These are phyloP conservation scores for Microbotryum intermedium DNA, from an alignment of 1,284 basidiomycete genomes.

Conservation along the genomic window DNA sequence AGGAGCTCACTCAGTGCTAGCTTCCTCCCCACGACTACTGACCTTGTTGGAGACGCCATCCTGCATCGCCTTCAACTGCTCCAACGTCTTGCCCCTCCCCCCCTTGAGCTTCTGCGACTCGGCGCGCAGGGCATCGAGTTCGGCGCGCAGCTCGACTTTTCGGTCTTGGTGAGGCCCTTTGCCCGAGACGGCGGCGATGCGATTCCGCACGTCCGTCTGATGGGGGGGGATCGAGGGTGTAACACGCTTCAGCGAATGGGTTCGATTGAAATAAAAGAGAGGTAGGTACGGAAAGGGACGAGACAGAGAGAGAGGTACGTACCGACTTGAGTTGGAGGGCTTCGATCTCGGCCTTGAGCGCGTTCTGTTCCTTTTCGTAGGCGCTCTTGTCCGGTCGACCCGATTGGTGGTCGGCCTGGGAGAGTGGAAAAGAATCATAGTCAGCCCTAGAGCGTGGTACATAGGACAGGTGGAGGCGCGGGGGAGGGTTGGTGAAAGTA, in stretches of 20 bases:
- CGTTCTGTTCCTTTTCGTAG: conserved; percentile 57
- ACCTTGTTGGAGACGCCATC: conserved; percentile 79
- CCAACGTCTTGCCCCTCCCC: conserved; percentile 63
- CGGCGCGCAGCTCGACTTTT: conserved; percentile 57
- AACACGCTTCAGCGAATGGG: background rate
- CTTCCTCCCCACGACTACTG: conserved; percentile 13
- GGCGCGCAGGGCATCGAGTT: conserved; percentile 70
- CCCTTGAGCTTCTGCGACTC: conserved; percentile 74
- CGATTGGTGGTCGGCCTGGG: conserved; percentile 2
- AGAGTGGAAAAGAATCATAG: background rate
- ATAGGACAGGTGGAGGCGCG: no score
- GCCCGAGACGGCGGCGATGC: conserved; percentile 54
- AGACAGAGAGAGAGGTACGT: conserved; percentile 38
- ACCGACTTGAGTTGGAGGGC: conserved; percentile 68
- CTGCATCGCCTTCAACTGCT: conserved; percentile 74
- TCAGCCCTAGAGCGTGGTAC: no score
- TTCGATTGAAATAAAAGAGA: background rate
- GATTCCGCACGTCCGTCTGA: conserved; percentile 68
- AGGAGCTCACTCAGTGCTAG: no score
- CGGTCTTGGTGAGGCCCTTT: conserved; percentile 59
- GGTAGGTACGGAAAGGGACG: background rate
- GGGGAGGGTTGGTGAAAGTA: no score
- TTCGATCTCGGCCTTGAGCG: conserved; percentile 73
- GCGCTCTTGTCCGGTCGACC: conserved; percentile 23
- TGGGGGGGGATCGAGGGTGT: background rate